Conservation (phyloP, 1,284 basidiomycete genomes). For the Agroathelia rolfsii region DNA sequence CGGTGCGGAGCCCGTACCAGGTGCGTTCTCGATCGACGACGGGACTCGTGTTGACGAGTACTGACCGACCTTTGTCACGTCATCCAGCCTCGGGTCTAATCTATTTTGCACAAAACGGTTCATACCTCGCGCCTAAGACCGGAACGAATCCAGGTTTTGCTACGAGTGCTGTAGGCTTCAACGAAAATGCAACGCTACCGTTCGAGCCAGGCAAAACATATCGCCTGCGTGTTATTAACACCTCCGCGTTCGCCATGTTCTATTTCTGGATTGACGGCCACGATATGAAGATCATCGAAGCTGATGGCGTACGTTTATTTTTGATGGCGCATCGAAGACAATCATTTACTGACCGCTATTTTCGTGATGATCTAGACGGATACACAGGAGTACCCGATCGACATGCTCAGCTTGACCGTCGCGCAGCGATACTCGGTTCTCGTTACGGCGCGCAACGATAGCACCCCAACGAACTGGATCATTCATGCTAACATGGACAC, state of each 20-base stretch:
- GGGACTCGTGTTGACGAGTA: background rate
- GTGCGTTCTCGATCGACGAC: constrained; percentile 29
- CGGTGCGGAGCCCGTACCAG: constrained; percentile 82
- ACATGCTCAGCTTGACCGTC: constrained; percentile 65
- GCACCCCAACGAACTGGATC: constrained; percentile 74
- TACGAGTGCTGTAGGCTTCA: constrained; percentile 62
- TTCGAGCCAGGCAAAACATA: constrained; percentile 81
- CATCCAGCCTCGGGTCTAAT: constrained; percentile 71
- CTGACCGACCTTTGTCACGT: constrained; percentile 1
- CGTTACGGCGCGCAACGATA: constrained; percentile 82
- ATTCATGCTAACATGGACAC: constrained; percentile 87
- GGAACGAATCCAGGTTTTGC: constrained; percentile 36
- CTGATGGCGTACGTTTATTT: constrained; percentile 60
- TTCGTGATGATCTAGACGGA: no score
- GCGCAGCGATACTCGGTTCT: constrained; percentile 94
- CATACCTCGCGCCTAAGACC: constrained; percentile 55
- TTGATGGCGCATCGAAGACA: constrained; percentile 1
- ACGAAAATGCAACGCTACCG: constrained; percentile 78
- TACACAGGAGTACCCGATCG: constrained; percentile 59
- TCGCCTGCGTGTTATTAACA: constrained; percentile 73
- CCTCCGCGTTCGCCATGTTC: constrained; percentile 62
- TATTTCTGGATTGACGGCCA: constrained; percentile 90
- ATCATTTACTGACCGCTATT: no score
- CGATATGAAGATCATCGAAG: constrained; percentile 83
- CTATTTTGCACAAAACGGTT: constrained; percentile 72